phyloP scores from a whole-genome alignment of 371 early-diverging fungal genomes.

The Mortierella sp. region DNA sequence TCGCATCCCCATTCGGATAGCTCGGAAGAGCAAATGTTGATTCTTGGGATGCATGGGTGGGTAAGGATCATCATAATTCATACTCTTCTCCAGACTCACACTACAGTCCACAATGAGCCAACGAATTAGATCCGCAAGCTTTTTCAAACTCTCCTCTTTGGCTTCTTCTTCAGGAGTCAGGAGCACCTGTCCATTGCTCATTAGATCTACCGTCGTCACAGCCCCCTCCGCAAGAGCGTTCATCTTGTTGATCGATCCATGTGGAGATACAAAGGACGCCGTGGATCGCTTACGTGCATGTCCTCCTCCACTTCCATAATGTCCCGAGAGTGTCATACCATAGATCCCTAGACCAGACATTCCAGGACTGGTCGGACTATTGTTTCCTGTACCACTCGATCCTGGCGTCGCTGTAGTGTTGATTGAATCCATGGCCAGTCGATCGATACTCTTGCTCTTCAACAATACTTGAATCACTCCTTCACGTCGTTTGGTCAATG shows the following conservation, averaged over 20 bases:
- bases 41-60: slow-evolving; percentile 44
- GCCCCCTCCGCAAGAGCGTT: slow-evolving; percentile 28
- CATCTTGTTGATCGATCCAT: slow-evolving; percentile 27
- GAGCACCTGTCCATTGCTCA: slow-evolving; percentile 15
- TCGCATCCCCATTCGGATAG: slow-evolving; percentile 47
- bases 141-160: slow-evolving; percentile 43
- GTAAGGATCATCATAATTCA: slow-evolving; percentile 33
- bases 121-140: slow-evolving; percentile 42
- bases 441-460: slow-evolving; percentile 50
- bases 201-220: slow-evolving; percentile 12
- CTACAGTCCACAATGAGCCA: slow-evolving; percentile 48
- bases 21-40: slow-evolving; percentile 39
- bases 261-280: slow-evolving; percentile 21
- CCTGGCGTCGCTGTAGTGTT: background rate
- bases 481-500: slow-evolving; percentile 43
- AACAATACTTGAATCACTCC: slow-evolving; percentile 38
- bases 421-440: slow-evolving; percentile 31
- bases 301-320: slow-evolving; percentile 30
- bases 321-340: background rate
- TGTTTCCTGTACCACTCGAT: background rate
- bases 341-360: slow-evolving; percentile 25
- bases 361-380: slow-evolving; percentile 5
- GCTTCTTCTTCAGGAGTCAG: slow-evolving; percentile 44
- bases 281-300: slow-evolving; percentile 31
- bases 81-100: slow-evolving; percentile 19